Evolutionary conservation across 2,329 filamentous ascomycete genomes (phyloP).

Genomic region (Fusarium buharicum): DNA sequence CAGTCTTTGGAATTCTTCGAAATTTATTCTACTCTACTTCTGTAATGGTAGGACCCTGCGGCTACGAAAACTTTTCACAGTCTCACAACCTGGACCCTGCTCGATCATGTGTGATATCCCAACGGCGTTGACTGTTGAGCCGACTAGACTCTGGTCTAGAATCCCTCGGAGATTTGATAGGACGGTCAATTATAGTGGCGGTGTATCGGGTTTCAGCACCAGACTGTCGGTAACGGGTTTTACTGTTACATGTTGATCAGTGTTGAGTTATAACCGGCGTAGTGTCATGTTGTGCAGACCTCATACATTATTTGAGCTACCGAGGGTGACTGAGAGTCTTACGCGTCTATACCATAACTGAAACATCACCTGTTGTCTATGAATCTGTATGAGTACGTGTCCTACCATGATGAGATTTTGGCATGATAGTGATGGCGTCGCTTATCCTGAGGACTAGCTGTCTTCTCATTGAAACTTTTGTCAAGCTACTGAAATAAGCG

Average conservation of each 20-base stretch:
- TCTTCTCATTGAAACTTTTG: no score
- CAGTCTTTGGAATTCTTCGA: background rate
- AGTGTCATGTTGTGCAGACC: slow-evolving; percentile 7
- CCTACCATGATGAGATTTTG: background rate
- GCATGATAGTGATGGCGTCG: background rate
- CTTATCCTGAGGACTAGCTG: no score
- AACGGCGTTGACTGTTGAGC: slow-evolving; percentile 1
- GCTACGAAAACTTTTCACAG: slow-evolving; percentile 1
- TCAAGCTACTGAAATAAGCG: no score
- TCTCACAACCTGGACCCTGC: slow-evolving; percentile 20
- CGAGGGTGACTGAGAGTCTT: background rate
- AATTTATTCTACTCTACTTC: slow-evolving; percentile 18
- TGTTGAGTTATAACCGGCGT: background rate
- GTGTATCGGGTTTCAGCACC: background rate
- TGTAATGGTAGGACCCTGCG: slow-evolving; percentile 1
- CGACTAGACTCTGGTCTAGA: slow-evolving; percentile 9
- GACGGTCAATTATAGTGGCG: slow-evolving; percentile 5
- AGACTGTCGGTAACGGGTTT: slow-evolving; percentile 2
- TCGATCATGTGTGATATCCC: background rate
- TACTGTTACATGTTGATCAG: background rate
- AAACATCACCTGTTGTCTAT: background rate
- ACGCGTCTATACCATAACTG: background rate
- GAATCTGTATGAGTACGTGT: background rate
- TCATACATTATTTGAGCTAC: slow-evolving; percentile 1
- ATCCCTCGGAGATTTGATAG: slow-evolving; percentile 15